Evolutionary conservation across 148 eudicot species (phyloP).

Genomic region (Arctostaphylos glauca): DNA sequence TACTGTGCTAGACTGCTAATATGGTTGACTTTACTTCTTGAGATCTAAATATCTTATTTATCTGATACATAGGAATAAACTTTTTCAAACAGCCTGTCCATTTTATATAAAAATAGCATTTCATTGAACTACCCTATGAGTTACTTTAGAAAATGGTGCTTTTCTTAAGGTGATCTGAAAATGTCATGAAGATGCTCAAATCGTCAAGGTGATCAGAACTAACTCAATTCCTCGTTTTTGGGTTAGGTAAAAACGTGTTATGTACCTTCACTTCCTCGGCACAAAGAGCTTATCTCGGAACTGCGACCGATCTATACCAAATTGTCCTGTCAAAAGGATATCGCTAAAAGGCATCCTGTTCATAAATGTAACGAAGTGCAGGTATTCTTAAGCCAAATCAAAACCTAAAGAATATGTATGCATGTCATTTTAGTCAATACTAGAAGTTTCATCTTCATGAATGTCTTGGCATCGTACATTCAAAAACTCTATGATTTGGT

Average conservation of each 20-base stretch:
- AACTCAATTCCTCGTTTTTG: conserved; percentile 5
- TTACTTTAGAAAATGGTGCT: not conserved
- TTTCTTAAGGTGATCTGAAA: not conserved
- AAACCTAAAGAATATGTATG: not conserved
- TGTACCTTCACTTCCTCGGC: conserved; percentile 72
- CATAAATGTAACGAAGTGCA: conserved; percentile 70
- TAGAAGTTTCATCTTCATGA: not conserved
- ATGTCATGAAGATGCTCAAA: not conserved
- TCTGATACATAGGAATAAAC: not conserved
- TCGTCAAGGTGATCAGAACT: conserved; percentile 5
- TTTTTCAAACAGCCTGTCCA: not conserved
- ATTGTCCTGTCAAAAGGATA: conserved; percentile 44
- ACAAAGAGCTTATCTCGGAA: conserved; percentile 58
- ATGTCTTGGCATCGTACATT: not conserved
- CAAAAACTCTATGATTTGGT: not conserved
- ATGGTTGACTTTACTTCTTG: not conserved
- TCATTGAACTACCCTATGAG: not conserved
- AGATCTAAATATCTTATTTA: not conserved
- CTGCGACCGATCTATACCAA: conserved; percentile 68
- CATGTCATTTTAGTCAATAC: not conserved
- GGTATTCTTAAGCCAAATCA: conserved; percentile 38
- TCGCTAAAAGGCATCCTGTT: conserved; percentile 70
- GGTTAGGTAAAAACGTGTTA: conserved; percentile 61
- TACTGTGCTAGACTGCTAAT: not conserved
- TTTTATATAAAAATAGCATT: not conserved